Evolutionary conservation across 2,329 filamentous ascomycete species (phyloP).

Genomic region (Eutypella sp.): DNA sequence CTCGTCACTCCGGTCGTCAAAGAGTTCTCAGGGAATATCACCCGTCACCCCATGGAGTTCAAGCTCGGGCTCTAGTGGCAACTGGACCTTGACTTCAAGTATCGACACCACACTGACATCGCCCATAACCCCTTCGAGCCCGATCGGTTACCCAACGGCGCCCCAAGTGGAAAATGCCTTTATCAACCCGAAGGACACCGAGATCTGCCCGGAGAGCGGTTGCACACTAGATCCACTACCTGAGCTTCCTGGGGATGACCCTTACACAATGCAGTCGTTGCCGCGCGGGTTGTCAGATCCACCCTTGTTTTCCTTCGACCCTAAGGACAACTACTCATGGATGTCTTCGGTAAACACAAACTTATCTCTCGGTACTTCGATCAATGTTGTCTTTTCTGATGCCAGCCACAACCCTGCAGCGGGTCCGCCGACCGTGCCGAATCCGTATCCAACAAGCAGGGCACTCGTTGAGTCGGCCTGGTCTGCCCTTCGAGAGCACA

Average conservation of each 20-base stretch:
- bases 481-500: slow-evolving; percentile 41
- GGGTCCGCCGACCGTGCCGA: slow-evolving; percentile 13
- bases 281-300: slow-evolving; percentile 29
- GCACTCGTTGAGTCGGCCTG: slow-evolving; percentile 39
- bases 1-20: slow-evolving; percentile 33
- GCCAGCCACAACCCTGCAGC: slow-evolving; percentile 13
- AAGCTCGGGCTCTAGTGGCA: slow-evolving; percentile 19
- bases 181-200: slow-evolving; percentile 15
- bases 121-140: slow-evolving; percentile 36
- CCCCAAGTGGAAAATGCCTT: slow-evolving; percentile 25
- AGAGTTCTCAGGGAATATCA: slow-evolving; percentile 37
- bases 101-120: slow-evolving; percentile 42
- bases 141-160: slow-evolving; percentile 17
- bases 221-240: slow-evolving; percentile 26
- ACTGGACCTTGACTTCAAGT: slow-evolving; percentile 36
- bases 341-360: slow-evolving; percentile 27
- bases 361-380: slow-evolving; percentile 28
- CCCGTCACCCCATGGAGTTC: slow-evolving; percentile 41
- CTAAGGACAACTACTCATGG: slow-evolving; percentile 28
- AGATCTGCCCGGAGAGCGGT: slow-evolving; percentile 23
- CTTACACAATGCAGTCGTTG: slow-evolving; percentile 25
- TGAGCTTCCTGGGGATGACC: slow-evolving; percentile 40
- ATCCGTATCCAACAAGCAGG: slow-evolving; percentile 27
- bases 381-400: slow-evolving; percentile 33
- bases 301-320: slow-evolving; percentile 31